Evolutionary conservation across 352 stramenopile species (phyloP), one percentile per base, ranked within the genome.

Genomic region (Globisporangium cylindrosporum): DNA sequence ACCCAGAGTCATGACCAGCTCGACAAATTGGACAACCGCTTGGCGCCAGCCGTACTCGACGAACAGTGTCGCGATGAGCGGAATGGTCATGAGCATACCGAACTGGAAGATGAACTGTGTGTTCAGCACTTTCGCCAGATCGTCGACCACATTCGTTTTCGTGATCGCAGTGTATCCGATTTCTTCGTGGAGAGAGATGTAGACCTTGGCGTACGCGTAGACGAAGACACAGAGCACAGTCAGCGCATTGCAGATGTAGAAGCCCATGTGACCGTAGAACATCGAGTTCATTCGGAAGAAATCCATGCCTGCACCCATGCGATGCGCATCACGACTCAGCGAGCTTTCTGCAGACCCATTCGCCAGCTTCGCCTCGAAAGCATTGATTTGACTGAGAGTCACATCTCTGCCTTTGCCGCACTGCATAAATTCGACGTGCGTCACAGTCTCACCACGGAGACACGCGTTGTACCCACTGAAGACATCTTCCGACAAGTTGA

Each of bases 81-180:
- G 88, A 60, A 96, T 92, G 14, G 86, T 93, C 82, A 94, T 92
- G 34, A 96, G 74, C 81, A 96, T 92, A 78, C 86, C 88, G 66
- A 96, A 94, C 73, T 96, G 88, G 75, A 94, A 94, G 46, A 93
- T 92, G 63, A 93, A 94, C 75, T 93, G 86, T 4, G 88, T 94
- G 73, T 94, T 94, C 41, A 96, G 72, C 22, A 92, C 81, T 10
- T 91, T 73, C 0, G 86, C 86, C 7, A 96, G 71, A 41, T 92
- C 84, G 60, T 94, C 85, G 60, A 94, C 65, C 20, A 80, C 79
- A 41, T 71, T 78, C 36, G 87, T 95, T 43, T 91, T 93, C 24
- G 84, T 87, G 62, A 96, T 96, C 8, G 82, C 80, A 43, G 77
- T 80, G 62, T 86, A 73, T 58, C 94, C 77, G 15, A 94, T 84